These are phyloP conservation scores for Aquilaria yunnanensis DNA, from an alignment of 345 rosid genomes.

Conservation along the genomic window DNA sequence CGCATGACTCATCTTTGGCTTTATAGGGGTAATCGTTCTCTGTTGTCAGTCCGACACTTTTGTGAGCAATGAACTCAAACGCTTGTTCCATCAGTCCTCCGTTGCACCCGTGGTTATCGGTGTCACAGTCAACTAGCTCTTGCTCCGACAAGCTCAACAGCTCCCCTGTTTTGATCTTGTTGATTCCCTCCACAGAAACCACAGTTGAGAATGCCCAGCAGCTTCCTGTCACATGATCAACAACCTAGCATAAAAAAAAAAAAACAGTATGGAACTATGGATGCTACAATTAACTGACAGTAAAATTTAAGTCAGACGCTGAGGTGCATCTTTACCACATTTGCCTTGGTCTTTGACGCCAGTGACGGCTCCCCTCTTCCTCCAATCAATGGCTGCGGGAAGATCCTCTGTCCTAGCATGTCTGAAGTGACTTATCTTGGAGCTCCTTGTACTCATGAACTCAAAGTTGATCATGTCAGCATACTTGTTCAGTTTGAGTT, in stretches of 20 bases:
- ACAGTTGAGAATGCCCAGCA: conserved; percentile 39
- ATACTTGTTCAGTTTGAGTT: conserved; percentile 25
- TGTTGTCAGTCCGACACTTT: conserved; percentile 38
- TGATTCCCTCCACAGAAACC: conserved; percentile 33
- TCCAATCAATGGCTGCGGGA: conserved; percentile 32
- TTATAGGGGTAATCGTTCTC: conserved; percentile 40
- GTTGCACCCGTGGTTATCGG: conserved; percentile 21
- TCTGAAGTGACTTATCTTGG: conserved; percentile 28
- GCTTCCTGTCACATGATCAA: conserved; percentile 20
- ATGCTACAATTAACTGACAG: not conserved
- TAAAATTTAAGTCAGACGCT: not conserved
- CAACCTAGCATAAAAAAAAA: not conserved
- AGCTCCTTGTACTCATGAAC: conserved; percentile 26
- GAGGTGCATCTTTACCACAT: conserved; percentile 15
- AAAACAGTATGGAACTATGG: not conserved
- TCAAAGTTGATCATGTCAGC: conserved; percentile 39
- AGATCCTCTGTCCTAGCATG: conserved; percentile 18
- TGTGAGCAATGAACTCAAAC: conserved; percentile 22
- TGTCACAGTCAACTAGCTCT: conserved; percentile 28
- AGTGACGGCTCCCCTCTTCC: conserved; percentile 34
- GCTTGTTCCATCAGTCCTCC: conserved; percentile 36
- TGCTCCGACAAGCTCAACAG: conserved; percentile 29
- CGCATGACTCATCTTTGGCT: conserved; percentile 36
- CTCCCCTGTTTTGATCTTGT: conserved; percentile 36
- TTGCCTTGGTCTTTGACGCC: conserved; percentile 30